Evolutionary conservation across 2,329 filamentous ascomycete genomes (phyloP).

Genomic region (Metarhizium sp.): DNA sequence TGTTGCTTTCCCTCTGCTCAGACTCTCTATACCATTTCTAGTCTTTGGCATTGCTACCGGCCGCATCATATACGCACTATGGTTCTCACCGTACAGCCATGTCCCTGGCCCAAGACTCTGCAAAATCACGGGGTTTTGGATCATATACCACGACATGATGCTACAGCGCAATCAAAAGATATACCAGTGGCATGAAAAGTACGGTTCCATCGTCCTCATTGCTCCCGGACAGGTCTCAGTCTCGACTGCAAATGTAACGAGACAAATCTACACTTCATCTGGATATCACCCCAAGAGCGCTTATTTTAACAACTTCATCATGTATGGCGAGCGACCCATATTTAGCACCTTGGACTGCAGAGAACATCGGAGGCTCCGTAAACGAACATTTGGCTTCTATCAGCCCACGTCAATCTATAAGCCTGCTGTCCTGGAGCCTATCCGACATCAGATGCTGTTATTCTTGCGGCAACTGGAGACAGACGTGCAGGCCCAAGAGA

Average conservation of each 20-base stretch:
- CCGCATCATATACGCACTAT: background rate
- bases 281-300: background rate
- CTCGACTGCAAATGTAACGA: background rate
- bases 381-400: background rate
- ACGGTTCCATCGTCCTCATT: background rate
- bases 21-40: background rate
- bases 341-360: background rate
- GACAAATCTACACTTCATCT: background rate
- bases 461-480: background rate
- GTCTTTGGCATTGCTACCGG: background rate
- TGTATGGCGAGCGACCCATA: background rate
- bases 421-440: background rate
- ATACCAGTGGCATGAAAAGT: background rate
- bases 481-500: background rate
- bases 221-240: background rate
- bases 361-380: background rate
- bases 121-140: background rate
- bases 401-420: background rate
- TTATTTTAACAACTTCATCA: background rate
- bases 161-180: background rate
- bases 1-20: background rate
- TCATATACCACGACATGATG: background rate
- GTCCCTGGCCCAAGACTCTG: background rate
- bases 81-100: background rate
- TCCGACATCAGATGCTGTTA: background rate